Evolutionary conservation across 2,329 filamentous ascomycete genomes (phyloP).

Genomic region (Aspergillus luchuensis): DNA sequence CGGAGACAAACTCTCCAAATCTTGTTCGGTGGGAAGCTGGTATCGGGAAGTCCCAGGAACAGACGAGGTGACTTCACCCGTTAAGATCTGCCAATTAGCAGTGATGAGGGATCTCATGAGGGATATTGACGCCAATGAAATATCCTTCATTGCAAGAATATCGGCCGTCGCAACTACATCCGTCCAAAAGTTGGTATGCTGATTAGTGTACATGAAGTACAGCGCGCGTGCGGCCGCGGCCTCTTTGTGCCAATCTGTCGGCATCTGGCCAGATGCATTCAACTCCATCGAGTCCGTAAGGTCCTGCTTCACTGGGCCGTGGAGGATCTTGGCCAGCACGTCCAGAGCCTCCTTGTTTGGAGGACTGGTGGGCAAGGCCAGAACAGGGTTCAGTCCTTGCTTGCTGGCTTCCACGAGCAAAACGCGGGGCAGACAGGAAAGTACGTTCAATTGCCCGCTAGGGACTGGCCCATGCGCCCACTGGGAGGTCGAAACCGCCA

Average conservation of each 20-base stretch:
- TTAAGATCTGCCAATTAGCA: conserved; percentile 54
- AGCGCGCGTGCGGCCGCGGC: conserved; percentile 56
- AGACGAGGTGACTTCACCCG: conserved; percentile 30
- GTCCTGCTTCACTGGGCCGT: conserved; percentile 48
- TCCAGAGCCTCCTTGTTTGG: conserved; percentile 58
- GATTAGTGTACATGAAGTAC: conserved; percentile 56
- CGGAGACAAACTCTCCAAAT: conserved; percentile 40
- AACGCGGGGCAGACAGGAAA: conserved; percentile 59
- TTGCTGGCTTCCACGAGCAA: conserved; percentile 51
- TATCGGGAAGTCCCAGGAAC: conserved; percentile 30
- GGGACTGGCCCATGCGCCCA: conserved; percentile 59
- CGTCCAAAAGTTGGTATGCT: conserved; percentile 55
- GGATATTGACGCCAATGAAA: conserved; percentile 57
- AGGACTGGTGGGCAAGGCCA: conserved; percentile 54
- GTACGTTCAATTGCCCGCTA: conserved; percentile 57
- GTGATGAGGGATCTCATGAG: conserved; percentile 57
- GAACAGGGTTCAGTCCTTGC: conserved; percentile 47
- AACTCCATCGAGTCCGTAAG: conserved; percentile 33
- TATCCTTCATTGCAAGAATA: conserved; percentile 58
- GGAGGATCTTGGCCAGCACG: conserved; percentile 58
- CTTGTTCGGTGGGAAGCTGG: conserved; percentile 45
- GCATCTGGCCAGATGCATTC: conserved; percentile 35
- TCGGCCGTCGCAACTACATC: conserved; percentile 58
- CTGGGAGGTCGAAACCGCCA: conserved; percentile 48
- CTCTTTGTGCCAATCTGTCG: conserved; percentile 49